Conservation (phyloP, 2,329 filamentous ascomycete species). For the Penicillium sp. region DNA sequence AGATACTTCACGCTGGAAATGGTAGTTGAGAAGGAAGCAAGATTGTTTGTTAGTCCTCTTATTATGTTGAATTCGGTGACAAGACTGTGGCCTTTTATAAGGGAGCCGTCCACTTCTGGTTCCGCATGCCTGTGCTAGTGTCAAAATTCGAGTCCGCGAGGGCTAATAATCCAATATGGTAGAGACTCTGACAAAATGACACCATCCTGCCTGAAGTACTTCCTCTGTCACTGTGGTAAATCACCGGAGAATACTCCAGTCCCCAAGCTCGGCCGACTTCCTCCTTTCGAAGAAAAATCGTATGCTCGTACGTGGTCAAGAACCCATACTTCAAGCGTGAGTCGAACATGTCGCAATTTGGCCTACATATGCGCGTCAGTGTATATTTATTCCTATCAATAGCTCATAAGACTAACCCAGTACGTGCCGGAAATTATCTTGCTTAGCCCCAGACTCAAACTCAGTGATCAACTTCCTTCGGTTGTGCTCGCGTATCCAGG, state of each 20-base stretch:
- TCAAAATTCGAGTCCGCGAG: background rate
- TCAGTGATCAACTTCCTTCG: too few species aligned
- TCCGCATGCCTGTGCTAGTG: background rate
- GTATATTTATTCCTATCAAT: background rate
- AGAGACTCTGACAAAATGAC: background rate
- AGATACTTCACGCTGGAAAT: background rate
- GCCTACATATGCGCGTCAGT: background rate
- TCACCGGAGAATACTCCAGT: constrained; percentile 1
- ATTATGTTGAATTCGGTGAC: background rate
- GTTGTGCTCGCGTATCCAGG: background rate
- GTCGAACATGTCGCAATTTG: background rate
- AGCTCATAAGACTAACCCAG: background rate
- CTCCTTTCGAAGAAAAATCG: constrained; percentile 1
- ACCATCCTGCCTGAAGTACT: too few species aligned
- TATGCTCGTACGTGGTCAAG: background rate
- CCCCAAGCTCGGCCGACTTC: background rate
- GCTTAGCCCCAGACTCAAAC: background rate
- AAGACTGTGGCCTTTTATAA: background rate
- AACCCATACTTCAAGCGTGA: background rate
- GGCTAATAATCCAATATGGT: background rate
- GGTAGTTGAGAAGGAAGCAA: background rate
- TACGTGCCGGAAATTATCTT: background rate
- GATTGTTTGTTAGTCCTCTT: background rate
- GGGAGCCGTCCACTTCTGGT: constrained; percentile 33
- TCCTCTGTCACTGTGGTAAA: background rate